A percentile compares a stretch with the other conserved stretches of the same genome.
These are phyloP conservation scores for Lathyrus oleraceus DNA, from an alignment of 306 rosid genomes.

Conservation along the genomic window DNA sequence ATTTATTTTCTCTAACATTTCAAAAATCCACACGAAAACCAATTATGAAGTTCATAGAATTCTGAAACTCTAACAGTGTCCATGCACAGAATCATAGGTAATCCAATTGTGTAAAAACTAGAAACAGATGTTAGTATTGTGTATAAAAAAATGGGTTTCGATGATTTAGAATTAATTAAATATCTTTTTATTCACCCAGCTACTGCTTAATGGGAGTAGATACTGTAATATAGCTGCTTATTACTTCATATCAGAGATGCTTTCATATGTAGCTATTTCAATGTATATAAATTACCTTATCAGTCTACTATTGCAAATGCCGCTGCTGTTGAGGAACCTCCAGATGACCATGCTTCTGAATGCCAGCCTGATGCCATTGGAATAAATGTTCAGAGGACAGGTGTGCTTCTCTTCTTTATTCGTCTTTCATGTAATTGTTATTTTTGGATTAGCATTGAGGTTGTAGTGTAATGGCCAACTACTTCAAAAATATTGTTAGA, in stretches of 20 bases:
- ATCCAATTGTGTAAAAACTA: not conserved
- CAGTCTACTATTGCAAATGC: constrained; percentile 49
- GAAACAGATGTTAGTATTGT: not conserved
- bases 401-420: constrained; percentile 39
- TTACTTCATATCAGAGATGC: constrained; percentile 14
- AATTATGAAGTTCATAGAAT: too few species aligned
- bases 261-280: constrained; percentile 9
- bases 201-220: not conserved
- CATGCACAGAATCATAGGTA: not conserved
- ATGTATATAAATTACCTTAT: constrained; percentile 28
- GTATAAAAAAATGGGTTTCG: not conserved
- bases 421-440: not conserved
- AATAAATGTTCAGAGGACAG: constrained; percentile 65
- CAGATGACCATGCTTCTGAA: constrained; percentile 33
- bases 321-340: constrained; percentile 42
- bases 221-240: constrained; percentile 7
- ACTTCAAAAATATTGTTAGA: not conserved
- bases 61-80: too few species aligned
- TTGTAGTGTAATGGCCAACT: not conserved
- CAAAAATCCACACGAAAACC: too few species aligned
- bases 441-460: not conserved
- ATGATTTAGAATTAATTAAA: not conserved
- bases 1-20: too few species aligned
- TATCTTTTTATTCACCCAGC: not conserved
- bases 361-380: constrained; percentile 63